These are phyloP conservation scores for Cajanus cajan DNA, from an alignment of 306 rosid genomes.

Conservation along the genomic window DNA sequence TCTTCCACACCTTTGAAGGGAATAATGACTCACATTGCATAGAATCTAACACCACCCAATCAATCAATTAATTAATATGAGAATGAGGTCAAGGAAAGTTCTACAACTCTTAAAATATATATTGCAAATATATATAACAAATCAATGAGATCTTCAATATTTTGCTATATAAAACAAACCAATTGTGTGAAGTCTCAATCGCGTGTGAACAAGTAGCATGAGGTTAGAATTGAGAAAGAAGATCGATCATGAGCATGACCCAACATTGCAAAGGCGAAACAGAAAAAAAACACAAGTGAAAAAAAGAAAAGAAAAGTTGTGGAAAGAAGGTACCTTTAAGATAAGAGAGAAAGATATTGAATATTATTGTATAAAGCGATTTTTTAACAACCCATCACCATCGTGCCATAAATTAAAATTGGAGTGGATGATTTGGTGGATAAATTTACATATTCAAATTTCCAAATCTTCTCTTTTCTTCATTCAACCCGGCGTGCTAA, in stretches of 20 bases:
- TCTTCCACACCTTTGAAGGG: not conserved
- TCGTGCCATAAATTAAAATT: not conserved
- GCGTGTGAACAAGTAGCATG: constrained; percentile 4
- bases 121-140: not conserved
- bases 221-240: not conserved
- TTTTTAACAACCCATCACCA: not conserved
- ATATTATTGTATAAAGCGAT: not conserved
- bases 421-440: too few relatives aligned
- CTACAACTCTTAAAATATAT: not conserved
- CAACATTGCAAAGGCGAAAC: not conserved
- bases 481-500: not conserved
- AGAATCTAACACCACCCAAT: not conserved
- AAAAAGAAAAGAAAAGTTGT: not conserved
- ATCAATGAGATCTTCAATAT: not conserved
- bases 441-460: not conserved
- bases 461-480: not conserved
- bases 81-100: not conserved
- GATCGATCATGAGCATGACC: not conserved
- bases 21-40: not conserved
- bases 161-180: too few relatives aligned
- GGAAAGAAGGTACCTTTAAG: not conserved
- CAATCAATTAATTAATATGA: not conserved
- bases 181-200: too few relatives aligned
- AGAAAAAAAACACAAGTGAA: not conserved
- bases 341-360: not conserved